Evolutionary conservation across 192 early-diverging fungal genomes (phyloP).

Genomic region (Fimicolochytrium jonesii): DNA sequence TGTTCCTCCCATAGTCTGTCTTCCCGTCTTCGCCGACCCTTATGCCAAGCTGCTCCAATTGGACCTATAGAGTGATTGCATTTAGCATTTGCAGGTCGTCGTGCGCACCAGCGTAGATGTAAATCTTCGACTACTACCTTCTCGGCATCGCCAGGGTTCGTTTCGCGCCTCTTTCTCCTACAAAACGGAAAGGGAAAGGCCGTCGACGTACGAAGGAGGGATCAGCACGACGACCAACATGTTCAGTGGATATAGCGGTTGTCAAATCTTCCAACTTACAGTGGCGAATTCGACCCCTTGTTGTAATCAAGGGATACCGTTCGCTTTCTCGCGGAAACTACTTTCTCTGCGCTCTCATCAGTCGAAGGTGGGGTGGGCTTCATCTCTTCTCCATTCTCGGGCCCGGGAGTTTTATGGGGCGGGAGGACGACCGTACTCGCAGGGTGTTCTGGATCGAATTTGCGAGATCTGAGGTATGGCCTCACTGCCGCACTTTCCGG

Average conservation of each 20-base stretch:
- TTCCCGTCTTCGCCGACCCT: conserved; percentile 10
- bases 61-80: not conserved
- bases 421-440: not conserved
- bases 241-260: too few relatives aligned
- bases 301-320: not conserved
- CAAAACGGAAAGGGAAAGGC: too few relatives aligned
- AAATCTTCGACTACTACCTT: not conserved
- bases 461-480: conserved; percentile 52
- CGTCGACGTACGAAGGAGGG: too few relatives aligned
- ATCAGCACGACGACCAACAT: too few relatives aligned
- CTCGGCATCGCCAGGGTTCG: too few relatives aligned
- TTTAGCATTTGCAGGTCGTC: not conserved
- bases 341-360: not conserved
- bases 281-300: not conserved
- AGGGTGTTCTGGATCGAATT: not conserved
- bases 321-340: not conserved
- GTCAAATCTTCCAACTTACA: too few relatives aligned
- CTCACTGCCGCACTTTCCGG: conserved; percentile 82
- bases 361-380: too few relatives aligned
- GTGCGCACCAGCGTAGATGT: not conserved
- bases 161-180: too few relatives aligned
- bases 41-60: conserved; percentile 3
- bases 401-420: not conserved
- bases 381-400: too few relatives aligned
- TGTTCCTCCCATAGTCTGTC: conserved; percentile 15